Evolutionary conservation across 176 grass and related monocot species (phyloP).

Genomic region (Carex cristatella): DNA sequence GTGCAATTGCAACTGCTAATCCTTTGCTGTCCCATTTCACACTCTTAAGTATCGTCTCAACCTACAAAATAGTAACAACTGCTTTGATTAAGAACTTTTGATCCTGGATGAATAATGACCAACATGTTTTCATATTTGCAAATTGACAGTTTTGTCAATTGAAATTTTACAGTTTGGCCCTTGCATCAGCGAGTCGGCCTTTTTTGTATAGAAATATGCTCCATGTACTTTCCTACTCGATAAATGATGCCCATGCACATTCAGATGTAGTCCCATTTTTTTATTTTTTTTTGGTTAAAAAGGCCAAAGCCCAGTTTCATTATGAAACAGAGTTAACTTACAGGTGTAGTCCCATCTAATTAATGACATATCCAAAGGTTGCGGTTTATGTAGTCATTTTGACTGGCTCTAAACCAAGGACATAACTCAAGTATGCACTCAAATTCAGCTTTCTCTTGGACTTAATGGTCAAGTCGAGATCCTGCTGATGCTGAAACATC

Average conservation of each 20-base stretch:
- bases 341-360: too few relatives aligned
- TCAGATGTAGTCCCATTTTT: too few relatives aligned
- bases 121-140: not conserved
- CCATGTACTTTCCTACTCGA: too few relatives aligned
- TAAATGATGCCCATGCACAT: too few relatives aligned
- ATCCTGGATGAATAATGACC: not conserved
- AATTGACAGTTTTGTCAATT: not conserved
- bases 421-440: not conserved
- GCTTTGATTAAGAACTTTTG: not conserved
- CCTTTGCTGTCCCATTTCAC: constrained; percentile 92
- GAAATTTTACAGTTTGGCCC: not conserved
- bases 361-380: too few relatives aligned
- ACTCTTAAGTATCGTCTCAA: constrained; percentile 49
- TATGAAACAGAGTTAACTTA: too few relatives aligned
- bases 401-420: not conserved
- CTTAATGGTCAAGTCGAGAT: not conserved
- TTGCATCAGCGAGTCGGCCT: not conserved
- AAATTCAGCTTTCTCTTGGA: not conserved
- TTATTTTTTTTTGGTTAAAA: too few relatives aligned
- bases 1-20: constrained; percentile 82
- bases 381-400: too few relatives aligned
- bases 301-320: too few relatives aligned
- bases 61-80: constrained; percentile 24
- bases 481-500: not conserved
- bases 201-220: not conserved